Conservation (phyloP, 192 early-diverging fungal genomes). For the Coemansia sp. region DNA sequence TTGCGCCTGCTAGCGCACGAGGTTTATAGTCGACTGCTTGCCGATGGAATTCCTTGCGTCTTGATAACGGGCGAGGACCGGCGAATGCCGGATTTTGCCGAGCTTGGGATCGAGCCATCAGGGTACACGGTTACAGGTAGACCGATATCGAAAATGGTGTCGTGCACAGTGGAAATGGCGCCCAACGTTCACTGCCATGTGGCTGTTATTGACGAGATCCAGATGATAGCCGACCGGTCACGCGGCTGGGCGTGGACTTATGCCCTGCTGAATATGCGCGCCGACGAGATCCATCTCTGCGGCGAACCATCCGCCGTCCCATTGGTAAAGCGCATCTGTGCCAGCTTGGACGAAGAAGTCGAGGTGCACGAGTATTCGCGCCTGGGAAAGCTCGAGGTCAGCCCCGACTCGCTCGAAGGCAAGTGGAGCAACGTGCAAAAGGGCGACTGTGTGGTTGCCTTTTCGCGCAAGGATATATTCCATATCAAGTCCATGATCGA, state of each 20-base stretch:
- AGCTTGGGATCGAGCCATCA: conserved; percentile 22
- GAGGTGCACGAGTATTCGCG: conserved; percentile 79
- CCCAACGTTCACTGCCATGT: conserved; percentile 65
- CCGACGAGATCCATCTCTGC: conserved; percentile 88
- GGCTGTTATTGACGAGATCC: conserved; percentile 96
- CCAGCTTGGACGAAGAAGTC: conserved; percentile 75
- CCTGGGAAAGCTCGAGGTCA: conserved; percentile 68
- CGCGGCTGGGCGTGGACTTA: conserved; percentile 97
- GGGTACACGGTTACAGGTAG: conserved; percentile 19
- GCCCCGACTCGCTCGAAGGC: conserved; percentile 59
- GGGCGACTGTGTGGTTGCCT: conserved; percentile 92
- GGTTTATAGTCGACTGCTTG: conserved; percentile 84
- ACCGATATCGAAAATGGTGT: conserved; percentile 57
- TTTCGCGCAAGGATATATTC: conserved; percentile 83
- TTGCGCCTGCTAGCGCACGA: conserved; percentile 92
- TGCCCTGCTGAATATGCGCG: conserved; percentile 79
- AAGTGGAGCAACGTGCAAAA: conserved; percentile 62
- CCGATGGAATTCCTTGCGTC: conserved; percentile 73
- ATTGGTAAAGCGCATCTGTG: conserved; percentile 74
- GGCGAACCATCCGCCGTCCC: conserved; percentile 88
- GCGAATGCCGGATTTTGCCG: conserved; percentile 56
- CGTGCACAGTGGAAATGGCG: conserved; percentile 94
- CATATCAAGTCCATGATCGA: conserved; percentile 78
- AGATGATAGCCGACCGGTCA: conserved; percentile 85
- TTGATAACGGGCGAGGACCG: conserved; percentile 93